Percentiles rank a stretch among this genome's conserved stretches.
Conservation (phyloP, 2,329 filamentous ascomycete species). For the Aspergillus sp. region DNA sequence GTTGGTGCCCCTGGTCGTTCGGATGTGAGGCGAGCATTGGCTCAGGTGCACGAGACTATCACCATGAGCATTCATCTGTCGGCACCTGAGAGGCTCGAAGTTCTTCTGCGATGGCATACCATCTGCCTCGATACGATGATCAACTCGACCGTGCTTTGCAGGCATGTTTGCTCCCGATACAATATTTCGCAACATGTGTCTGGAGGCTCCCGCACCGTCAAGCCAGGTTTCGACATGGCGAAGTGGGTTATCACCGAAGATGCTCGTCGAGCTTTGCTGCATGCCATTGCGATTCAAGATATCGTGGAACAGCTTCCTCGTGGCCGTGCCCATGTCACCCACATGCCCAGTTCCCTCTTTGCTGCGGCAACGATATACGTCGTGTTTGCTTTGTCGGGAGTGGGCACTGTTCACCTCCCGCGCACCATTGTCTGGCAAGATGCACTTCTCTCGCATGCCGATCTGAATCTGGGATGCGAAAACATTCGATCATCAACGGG, state of each 20-base stretch:
- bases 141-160: slow-evolving; percentile 40
- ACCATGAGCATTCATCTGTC: slow-evolving; percentile 35
- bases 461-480: slow-evolving; percentile 26
- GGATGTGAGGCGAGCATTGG: slow-evolving; percentile 40
- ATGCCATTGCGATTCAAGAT: slow-evolving; percentile 46
- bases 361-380: slow-evolving; percentile 44
- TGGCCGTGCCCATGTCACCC: slow-evolving; percentile 44
- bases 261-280: slow-evolving; percentile 41
- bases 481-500: slow-evolving; percentile 19
- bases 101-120: slow-evolving; percentile 45
- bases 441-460: slow-evolving; percentile 30
- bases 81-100: slow-evolving; percentile 37
- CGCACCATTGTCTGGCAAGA: slow-evolving; percentile 42
- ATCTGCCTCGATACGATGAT: slow-evolving; percentile 44
- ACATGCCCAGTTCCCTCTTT: slow-evolving; percentile 46
- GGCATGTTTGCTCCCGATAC: slow-evolving; percentile 39
- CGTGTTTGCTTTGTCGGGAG: slow-evolving; percentile 39
- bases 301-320: slow-evolving; percentile 46
- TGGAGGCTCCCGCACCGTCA: slow-evolving; percentile 25
- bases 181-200: slow-evolving; percentile 41
- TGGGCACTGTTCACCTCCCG: slow-evolving; percentile 38
- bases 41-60: slow-evolving; percentile 39
- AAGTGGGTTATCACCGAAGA: slow-evolving; percentile 40
- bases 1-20: slow-evolving; percentile 41
- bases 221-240: slow-evolving; percentile 34